phyloP scores from a whole-genome alignment of 2,329 filamentous ascomycete species.

The Stachybotrys chartarum region DNA sequence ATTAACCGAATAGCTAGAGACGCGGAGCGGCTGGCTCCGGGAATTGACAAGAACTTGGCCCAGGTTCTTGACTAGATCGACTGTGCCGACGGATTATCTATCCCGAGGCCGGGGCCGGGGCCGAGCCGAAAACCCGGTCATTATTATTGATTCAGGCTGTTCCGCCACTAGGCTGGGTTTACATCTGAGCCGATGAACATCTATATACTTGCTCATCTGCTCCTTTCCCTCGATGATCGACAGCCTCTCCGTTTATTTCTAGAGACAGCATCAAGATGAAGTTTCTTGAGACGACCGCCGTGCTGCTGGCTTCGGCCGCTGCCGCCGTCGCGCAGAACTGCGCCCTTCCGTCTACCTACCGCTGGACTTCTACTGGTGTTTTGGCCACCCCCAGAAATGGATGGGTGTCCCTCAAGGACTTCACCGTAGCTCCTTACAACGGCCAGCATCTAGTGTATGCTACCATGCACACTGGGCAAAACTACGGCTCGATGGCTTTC shows the following conservation, averaged over 20 bases:
- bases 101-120: no score
- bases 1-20: not conserved
- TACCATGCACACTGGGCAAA: slow-evolving; percentile 33
- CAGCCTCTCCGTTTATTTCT: not conserved
- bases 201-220: not conserved
- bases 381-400: not conserved
- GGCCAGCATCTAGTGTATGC: slow-evolving; percentile 54
- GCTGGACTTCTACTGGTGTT: not conserved
- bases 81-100: no score
- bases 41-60: not conserved
- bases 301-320: slow-evolving; percentile 1
- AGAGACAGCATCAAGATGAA: not conserved
- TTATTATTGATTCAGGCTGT: not conserved
- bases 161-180: not conserved
- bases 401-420: slow-evolving; percentile 45
- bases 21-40: not conserved
- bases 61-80: not conserved
- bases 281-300: not conserved
- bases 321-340: not conserved
- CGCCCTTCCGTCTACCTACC: not conserved
- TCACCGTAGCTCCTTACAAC: slow-evolving; percentile 46
- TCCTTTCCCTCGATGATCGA: not conserved
- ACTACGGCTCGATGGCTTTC: slow-evolving; percentile 54
- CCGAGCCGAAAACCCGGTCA: not conserved
- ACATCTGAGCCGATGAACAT: not conserved